phyloP scores from a whole-genome alignment of 768 basidiomycete species.

The Termitomyces sp. region DNA sequence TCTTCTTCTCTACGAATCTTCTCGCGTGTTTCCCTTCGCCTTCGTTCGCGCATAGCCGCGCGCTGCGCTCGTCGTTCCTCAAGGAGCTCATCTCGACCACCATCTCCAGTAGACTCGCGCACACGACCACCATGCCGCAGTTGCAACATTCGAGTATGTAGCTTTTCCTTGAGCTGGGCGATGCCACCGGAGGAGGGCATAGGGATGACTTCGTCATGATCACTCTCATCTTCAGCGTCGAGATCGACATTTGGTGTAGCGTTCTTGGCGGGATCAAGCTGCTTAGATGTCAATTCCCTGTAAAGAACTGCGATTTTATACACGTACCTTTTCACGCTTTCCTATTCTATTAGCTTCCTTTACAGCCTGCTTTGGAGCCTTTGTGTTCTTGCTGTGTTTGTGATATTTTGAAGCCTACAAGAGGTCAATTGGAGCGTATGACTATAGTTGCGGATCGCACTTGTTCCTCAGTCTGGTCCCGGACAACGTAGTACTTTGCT shows the following conservation, averaged over 20 bases:
- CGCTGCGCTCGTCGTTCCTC: constrained; percentile 74
- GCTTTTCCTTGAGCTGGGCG: constrained; percentile 57
- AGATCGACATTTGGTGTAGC: constrained; percentile 24
- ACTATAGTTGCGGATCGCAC: constrained; percentile 26
- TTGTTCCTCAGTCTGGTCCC: constrained; percentile 62
- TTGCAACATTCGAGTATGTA: constrained; percentile 69
- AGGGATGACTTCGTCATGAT: constrained; percentile 42
- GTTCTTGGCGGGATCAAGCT: constrained; percentile 94
- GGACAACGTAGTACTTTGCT: constrained; percentile 78
- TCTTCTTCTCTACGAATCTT: constrained; percentile 68
- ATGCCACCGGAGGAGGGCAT: constrained; percentile 65
- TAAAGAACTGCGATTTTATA: too few relatives aligned
- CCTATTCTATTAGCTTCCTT: constrained; percentile 90
- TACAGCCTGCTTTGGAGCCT: constrained; percentile 76
- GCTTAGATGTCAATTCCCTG: constrained; percentile 3
- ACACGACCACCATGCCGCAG: constrained; percentile 43
- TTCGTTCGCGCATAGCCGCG: constrained; percentile 77
- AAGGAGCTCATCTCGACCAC: constrained; percentile 74
- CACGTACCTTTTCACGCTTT: constrained; percentile 73
- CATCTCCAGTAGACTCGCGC: constrained; percentile 17
- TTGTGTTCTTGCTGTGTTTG: constrained; percentile 84
- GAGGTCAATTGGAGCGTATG: not conserved
- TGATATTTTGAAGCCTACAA: constrained; percentile 59
- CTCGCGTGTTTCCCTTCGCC: constrained; percentile 83
- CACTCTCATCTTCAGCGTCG: constrained; percentile 28